phyloP scores from a whole-genome alignment of 352 stramenopile genomes.

The Pilasporangium apinafurcum region DNA sequence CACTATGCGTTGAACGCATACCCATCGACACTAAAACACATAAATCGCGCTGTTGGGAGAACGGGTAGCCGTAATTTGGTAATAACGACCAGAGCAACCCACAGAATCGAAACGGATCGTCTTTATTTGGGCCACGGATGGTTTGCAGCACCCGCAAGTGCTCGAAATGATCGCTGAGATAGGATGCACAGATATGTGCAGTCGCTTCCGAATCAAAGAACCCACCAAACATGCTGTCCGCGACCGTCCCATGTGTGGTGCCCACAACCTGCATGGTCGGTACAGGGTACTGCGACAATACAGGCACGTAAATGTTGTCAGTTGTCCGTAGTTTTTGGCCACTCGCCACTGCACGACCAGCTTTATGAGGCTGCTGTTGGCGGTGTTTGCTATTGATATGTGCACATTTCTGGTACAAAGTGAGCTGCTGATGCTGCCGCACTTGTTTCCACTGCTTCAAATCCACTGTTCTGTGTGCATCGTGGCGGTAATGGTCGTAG shows the following conservation, averaged over 20 bases:
- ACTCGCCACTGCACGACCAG: conserved; percentile 4
- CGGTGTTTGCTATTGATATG: conserved; percentile 14
- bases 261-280: conserved; percentile 9
- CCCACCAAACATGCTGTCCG: conserved; percentile 11
- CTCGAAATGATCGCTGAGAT: conserved; percentile 6
- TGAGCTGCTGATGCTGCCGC: conserved; percentile 23
- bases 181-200: conserved; percentile 6
- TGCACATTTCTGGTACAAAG: conserved; percentile 29
- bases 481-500: conserved; percentile 29
- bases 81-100: conserved; percentile 6
- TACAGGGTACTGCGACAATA: conserved; percentile 5
- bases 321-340: conserved; percentile 2
- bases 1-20: conserved; percentile 9
- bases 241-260: conserved; percentile 1
- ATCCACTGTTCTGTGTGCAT: conserved; percentile 9
- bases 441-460: conserved; percentile 31
- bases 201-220: conserved; percentile 5
- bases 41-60: conserved; percentile 20
- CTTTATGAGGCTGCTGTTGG: conserved; percentile 11
- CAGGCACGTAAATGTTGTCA: background rate
- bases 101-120: conserved; percentile 15
- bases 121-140: conserved; percentile 4
- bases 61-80: conserved; percentile 7
- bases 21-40: conserved; percentile 27
- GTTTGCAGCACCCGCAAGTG: conserved; percentile 9